Base-by-base conservation (phyloP, 208 protist genomes). In the Acanthamoeba healyi region DNA sequence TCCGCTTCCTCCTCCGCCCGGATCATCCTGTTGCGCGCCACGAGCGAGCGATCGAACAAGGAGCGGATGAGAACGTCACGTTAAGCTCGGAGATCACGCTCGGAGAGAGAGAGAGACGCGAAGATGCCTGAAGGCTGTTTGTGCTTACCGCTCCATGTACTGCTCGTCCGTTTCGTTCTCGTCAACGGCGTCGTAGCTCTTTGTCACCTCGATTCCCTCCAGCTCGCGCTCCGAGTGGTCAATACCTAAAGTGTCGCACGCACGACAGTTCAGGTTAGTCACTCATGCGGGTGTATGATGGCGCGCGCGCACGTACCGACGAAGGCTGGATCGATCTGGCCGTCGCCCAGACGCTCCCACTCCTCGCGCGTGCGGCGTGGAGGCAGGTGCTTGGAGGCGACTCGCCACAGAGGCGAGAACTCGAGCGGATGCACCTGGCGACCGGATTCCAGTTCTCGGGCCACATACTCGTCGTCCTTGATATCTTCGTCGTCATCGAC, bases 381-480 rank as follows among this genome's bases (percentile, higher is more conserved):
- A 2, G 74, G 74, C 74, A 82, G 74, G 29, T 82, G 9, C 74
- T 82, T 82, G 74, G 74, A 82, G 14, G 74, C 74, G 14, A 12
- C 74, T 17, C 42, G 36, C 74, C 74, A 82, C 74, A 82, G 74
- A 4, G 74, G 74, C 74, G 74, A 82, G 74, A 56, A 82, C 42
- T 82, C 74, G 44, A 82, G 74, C 74, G 74, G 74, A 26, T 82
- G 74, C 40, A 82, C 74, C 14, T 36, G 0, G n/a, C 36, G 26
- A 14, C 44, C 42, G 74, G 40, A 19, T 19, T 34, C 14, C 40
- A 82, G 74, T 40, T 82, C 29, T 10, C 29, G 74, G 17, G 0
- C 0, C 44, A 82, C 9, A 5, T 32, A 40, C 65, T 74, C 34
- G n/a, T 17, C 38, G 74, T 54, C 74, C 44, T 82, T 6, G 29